These are phyloP conservation scores for Blastobotrys apis DNA, from an alignment of 1,139 yeast genomes.

Conservation along the genomic window DNA sequence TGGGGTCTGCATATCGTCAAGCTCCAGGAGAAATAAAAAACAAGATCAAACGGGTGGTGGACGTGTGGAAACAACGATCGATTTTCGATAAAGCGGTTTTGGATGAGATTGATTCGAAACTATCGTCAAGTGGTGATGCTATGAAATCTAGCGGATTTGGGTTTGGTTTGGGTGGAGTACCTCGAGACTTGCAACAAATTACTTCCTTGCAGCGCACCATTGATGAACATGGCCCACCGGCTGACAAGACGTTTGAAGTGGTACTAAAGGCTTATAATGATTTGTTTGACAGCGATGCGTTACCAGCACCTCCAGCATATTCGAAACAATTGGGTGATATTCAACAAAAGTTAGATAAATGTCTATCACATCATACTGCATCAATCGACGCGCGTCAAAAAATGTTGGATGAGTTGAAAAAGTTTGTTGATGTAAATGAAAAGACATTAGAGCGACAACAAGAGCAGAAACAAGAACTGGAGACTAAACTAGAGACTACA, in stretches of 20 bases:
- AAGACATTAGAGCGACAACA: conserved; percentile 47
- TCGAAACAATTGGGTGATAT: conserved; percentile 39
- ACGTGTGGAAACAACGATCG: conserved; percentile 69
- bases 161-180: conserved; percentile 13
- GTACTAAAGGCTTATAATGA: conserved; percentile 21
- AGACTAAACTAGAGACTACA: conserved; percentile 40
- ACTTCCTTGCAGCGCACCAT: conserved; percentile 6
- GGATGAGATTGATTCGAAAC: conserved; percentile 34
- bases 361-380: conserved; percentile 32
- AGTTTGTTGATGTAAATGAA: conserved; percentile 40
- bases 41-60: conserved; percentile 60
- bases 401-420: conserved; percentile 43
- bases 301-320: conserved; percentile 52
- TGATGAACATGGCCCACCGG: conserved; percentile 5
- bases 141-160: conserved; percentile 11
- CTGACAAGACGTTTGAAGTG: conserved; percentile 13
- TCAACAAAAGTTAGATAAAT: conserved; percentile 13
- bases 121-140: neutral
- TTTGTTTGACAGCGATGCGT: conserved; percentile 41
- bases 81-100: conserved; percentile 50
- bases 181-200: conserved; percentile 11
- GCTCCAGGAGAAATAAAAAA: conserved; percentile 40
- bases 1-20: conserved; percentile 32
- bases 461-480: conserved; percentile 42
- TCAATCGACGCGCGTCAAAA: conserved; percentile 41